Percentiles rank a stretch among this genome's conserved stretches.
Evolutionary conservation across 2,329 filamentous ascomycete species (phyloP).

Genomic region (Parasarocladium wereldwijsianum): DNA sequence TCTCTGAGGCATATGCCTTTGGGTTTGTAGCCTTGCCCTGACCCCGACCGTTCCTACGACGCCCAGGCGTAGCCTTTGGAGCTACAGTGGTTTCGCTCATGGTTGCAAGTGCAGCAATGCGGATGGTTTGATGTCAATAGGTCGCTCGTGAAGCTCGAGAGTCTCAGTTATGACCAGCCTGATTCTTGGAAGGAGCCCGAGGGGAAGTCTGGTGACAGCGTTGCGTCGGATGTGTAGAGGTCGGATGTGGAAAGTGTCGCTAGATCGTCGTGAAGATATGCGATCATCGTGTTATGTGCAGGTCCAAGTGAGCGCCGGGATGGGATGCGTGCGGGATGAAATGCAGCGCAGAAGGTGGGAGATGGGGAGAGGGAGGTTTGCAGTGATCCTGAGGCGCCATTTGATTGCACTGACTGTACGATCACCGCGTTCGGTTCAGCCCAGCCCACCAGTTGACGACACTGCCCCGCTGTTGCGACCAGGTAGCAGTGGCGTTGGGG

Average conservation of each 20-base stretch:
- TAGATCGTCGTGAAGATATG: neutral
- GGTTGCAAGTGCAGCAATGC: slow-evolving; percentile 6
- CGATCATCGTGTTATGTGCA: neutral
- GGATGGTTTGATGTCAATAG: slow-evolving; percentile 2
- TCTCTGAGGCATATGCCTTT: slow-evolving; percentile 46
- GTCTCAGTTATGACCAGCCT: too few species aligned
- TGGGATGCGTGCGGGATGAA: neutral
- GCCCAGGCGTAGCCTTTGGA: slow-evolving; percentile 18
- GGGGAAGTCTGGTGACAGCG: neutral
- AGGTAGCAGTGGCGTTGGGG: too few species aligned
- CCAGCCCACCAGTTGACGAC: too few species aligned
- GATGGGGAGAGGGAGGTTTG: neutral
- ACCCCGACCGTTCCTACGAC: slow-evolving; percentile 24
- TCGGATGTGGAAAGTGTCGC: too few species aligned
- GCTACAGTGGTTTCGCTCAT: slow-evolving; percentile 21
- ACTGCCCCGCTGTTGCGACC: too few species aligned
- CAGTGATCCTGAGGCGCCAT: too few species aligned
- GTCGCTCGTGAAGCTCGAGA: slow-evolving; percentile 2
- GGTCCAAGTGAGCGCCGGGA: too few species aligned
- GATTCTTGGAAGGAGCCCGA: too few species aligned
- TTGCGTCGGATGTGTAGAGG: neutral
- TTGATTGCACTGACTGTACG: too few species aligned
- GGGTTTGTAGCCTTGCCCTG: slow-evolving; percentile 25
- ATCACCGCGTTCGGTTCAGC: too few species aligned
- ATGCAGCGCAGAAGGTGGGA: neutral